phyloP scores from a whole-genome alignment of 352 stramenopile genomes.

The Thalassiosira exigua region DNA sequence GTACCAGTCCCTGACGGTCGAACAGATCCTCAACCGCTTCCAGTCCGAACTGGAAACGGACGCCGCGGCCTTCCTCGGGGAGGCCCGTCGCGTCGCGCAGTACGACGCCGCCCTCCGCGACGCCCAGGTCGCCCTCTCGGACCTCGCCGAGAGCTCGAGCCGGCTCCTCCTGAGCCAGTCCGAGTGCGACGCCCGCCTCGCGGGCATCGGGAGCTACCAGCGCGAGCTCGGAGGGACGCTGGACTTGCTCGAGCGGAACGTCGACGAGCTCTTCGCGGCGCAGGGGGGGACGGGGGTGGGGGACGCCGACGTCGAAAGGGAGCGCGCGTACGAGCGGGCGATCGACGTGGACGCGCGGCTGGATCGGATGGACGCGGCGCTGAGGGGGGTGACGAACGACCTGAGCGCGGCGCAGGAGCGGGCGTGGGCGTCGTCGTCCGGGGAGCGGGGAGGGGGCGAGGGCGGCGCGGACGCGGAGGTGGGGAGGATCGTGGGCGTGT shows the following conservation, averaged over 20 bases:
- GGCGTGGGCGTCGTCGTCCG: constrained; percentile 44
- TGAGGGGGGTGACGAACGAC: constrained; percentile 50
- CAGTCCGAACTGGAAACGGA: constrained; percentile 79
- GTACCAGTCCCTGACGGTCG: constrained; percentile 80
- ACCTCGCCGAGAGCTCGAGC: constrained; percentile 63
- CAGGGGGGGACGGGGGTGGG: constrained; percentile 56
- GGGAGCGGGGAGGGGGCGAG: constrained; percentile 5
- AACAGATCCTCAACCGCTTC: constrained; percentile 83
- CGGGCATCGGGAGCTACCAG: constrained; percentile 65
- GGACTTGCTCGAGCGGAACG: constrained; percentile 66
- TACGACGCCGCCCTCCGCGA: constrained; percentile 78
- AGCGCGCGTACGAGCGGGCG: constrained; percentile 68
- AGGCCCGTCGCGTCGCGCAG: constrained; percentile 75
- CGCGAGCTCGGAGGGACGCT: constrained; percentile 64
- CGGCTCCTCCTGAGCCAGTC: constrained; percentile 67
- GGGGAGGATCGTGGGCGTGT: constrained; percentile 65
- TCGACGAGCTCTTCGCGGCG: constrained; percentile 73
- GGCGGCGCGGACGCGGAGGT: constrained; percentile 40
- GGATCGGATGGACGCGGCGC: constrained; percentile 34
- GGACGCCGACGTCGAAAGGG: constrained; percentile 77
- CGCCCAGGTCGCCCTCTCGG: constrained; percentile 61
- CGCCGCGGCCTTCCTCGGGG: constrained; percentile 62
- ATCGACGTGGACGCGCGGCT: constrained; percentile 55
- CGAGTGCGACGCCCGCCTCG: constrained; percentile 66
- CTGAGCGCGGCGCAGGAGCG: constrained; percentile 57